phyloP scores from a whole-genome alignment of 2,329 filamentous ascomycete genomes.

The Cladosporium sphaerospermum region DNA sequence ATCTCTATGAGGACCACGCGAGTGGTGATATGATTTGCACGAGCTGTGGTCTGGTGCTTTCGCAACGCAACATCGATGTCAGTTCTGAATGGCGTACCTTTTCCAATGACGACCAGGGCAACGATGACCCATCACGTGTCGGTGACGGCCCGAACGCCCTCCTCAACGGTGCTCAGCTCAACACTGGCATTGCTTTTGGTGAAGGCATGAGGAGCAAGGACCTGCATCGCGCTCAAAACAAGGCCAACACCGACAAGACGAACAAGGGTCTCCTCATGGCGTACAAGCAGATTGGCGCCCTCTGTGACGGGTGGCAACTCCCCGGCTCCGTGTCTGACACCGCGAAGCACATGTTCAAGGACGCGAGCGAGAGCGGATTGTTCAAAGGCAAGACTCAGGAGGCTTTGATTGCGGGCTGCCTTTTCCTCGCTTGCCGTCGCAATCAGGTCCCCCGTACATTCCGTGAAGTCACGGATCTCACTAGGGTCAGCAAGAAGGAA shows the following conservation, averaged over 20 bases:
- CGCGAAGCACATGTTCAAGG: constrained; percentile 92
- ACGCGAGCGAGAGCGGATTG: constrained; percentile 83
- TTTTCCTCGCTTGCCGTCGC: constrained; percentile 95
- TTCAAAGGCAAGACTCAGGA: constrained; percentile 96
- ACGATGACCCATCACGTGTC: constrained; percentile 95
- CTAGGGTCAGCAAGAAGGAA: constrained; percentile 93
- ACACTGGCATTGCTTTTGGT: constrained; percentile 82
- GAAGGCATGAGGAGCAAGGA: constrained; percentile 64
- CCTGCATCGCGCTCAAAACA: constrained; percentile 77
- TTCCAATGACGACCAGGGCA: constrained; percentile 93
- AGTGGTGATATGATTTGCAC: constrained; percentile 88
- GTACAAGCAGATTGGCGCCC: constrained; percentile 78
- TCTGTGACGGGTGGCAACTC: constrained; percentile 80
- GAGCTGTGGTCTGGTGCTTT: constrained; percentile 84
- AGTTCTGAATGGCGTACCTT: constrained; percentile 98
- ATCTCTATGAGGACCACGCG: constrained; percentile 87
- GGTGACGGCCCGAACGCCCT: constrained; percentile 89
- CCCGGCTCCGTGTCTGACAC: constrained; percentile 76
- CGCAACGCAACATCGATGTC: constrained; percentile 87
- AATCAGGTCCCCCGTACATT: constrained; percentile 83
- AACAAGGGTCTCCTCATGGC: constrained; percentile 76
- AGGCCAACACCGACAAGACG: constrained; percentile 71
- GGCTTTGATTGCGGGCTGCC: constrained; percentile 88
- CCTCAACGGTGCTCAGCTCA: constrained; percentile 80
- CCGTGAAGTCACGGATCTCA: constrained; percentile 87